A percentile compares a stretch with the other conserved stretches of the same genome.
Conservation (phyloP, 352 stramenopile genomes). For the Pythium oligandrum region DNA sequence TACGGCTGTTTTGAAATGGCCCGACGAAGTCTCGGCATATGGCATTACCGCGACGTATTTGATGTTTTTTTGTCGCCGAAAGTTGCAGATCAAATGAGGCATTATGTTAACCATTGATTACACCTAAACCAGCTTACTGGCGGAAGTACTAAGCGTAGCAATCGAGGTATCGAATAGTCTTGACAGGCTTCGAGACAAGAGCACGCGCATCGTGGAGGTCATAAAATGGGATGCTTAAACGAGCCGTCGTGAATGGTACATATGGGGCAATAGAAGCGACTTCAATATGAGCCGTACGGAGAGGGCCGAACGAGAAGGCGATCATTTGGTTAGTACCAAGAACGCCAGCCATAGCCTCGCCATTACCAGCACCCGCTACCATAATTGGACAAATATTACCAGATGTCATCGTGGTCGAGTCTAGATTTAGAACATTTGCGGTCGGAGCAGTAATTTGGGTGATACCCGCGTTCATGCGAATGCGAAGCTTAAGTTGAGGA, state of each 20-base stretch:
- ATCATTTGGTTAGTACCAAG: not conserved
- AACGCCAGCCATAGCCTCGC: slow-evolving; percentile 11
- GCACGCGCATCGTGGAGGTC: slow-evolving; percentile 17
- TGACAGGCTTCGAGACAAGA: slow-evolving; percentile 23
- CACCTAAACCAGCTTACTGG: slow-evolving; percentile 12
- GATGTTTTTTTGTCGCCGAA: slow-evolving; percentile 13
- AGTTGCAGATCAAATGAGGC: slow-evolving; percentile 17
- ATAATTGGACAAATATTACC: slow-evolving; percentile 17
- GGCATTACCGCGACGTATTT: slow-evolving; percentile 17
- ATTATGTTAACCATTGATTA: slow-evolving; percentile 14
- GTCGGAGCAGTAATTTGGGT: slow-evolving; percentile 5
- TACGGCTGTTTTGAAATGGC: slow-evolving; percentile 6
- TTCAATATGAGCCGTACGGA: slow-evolving; percentile 10
- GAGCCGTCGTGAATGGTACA: slow-evolving; percentile 10
- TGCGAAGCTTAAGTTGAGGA: slow-evolving; percentile 13
- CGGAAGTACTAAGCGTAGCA: slow-evolving; percentile 21
- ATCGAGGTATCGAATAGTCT: slow-evolving; percentile 19
- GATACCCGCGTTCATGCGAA: slow-evolving; percentile 11
- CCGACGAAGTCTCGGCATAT: slow-evolving; percentile 13
- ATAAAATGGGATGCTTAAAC: slow-evolving; percentile 25
- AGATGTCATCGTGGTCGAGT: slow-evolving; percentile 9
- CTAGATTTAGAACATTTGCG: slow-evolving; percentile 3
- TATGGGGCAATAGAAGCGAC: slow-evolving; percentile 4
- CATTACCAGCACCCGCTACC: slow-evolving; percentile 4
- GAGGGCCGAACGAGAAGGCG: slow-evolving; percentile 11